Conservation (phyloP, 352 stramenopile species). For the Phytophthora niederhauseri region DNA sequence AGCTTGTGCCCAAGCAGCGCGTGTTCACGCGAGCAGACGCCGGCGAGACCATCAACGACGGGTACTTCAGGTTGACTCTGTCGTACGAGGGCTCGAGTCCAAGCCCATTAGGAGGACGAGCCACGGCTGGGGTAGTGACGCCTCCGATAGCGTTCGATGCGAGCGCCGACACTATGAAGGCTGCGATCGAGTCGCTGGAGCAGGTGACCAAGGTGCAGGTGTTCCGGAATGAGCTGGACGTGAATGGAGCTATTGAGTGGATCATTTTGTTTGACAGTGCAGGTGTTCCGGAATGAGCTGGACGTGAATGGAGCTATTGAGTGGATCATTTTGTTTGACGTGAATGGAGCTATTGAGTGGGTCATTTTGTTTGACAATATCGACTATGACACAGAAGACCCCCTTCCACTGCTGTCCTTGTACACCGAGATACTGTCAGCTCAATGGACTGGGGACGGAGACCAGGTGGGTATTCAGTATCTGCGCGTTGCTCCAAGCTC, state of each 20-base stretch:
- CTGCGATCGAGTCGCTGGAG: slow-evolving; percentile 76
- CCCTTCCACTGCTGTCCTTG: slow-evolving; percentile 50
- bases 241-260: slow-evolving; percentile 51
- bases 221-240: slow-evolving; percentile 34
- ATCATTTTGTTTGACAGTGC: slow-evolving; percentile 62
- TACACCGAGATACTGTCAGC: slow-evolving; percentile 61
- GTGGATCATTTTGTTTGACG: slow-evolving; percentile 56
- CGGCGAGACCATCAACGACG: slow-evolving; percentile 50
- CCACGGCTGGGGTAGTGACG: slow-evolving; percentile 39
- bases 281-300: slow-evolving; percentile 50
- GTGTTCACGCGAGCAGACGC: slow-evolving; percentile 57
- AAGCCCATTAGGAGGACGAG: slow-evolving; percentile 27
- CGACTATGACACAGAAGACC: slow-evolving; percentile 19
- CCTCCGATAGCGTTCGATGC: slow-evolving; percentile 79
- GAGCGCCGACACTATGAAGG: slow-evolving; percentile 60
- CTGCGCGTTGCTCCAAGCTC: slow-evolving; percentile 31
- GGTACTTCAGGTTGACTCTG: slow-evolving; percentile 60
- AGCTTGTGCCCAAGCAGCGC: slow-evolving; percentile 47
- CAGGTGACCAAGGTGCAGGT: slow-evolving; percentile 66
- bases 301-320: slow-evolving; percentile 37
- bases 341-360: slow-evolving; percentile 51
- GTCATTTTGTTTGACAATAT: slow-evolving; percentile 59
- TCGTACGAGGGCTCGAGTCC: slow-evolving; percentile 43
- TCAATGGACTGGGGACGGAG: slow-evolving; percentile 47
- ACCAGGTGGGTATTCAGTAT: slow-evolving; percentile 58